Evolutionary conservation across 2,329 filamentous ascomycete species (phyloP).

Genomic region (Myriosclerotinia duriaeana): DNA sequence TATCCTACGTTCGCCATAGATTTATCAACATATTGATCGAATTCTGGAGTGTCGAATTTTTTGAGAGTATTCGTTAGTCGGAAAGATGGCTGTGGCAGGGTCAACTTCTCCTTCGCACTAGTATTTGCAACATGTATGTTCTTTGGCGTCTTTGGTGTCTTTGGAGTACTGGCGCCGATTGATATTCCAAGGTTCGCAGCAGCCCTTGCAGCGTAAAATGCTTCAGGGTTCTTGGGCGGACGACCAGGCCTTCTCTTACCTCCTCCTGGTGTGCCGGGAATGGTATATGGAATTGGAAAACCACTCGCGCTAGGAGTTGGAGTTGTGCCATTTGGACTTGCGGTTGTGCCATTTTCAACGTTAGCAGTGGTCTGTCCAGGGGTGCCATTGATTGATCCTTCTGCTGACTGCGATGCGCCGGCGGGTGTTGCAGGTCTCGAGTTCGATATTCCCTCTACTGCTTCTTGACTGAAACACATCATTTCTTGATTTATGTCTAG

Average conservation of each 20-base stretch:
- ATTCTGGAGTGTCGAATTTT: slow-evolving; percentile 79
- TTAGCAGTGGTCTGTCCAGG: slow-evolving; percentile 33
- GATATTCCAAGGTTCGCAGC: slow-evolving; percentile 39
- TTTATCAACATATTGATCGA: slow-evolving; percentile 90
- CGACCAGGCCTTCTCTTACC: slow-evolving; percentile 61
- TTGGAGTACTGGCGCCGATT: slow-evolving; percentile 13
- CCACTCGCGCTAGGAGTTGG: slow-evolving; percentile 33
- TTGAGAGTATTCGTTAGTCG: slow-evolving; percentile 76
- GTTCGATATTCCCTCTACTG: slow-evolving; percentile 73
- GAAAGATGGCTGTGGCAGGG: slow-evolving; percentile 73
- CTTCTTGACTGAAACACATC: slow-evolving; percentile 75
- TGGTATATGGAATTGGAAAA: slow-evolving; percentile 28
- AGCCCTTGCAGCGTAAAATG: slow-evolving; percentile 54
- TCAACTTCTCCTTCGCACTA: slow-evolving; percentile 76
- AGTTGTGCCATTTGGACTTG: slow-evolving; percentile 34
- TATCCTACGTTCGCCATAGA: slow-evolving; percentile 96
- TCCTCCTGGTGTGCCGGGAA: slow-evolving; percentile 43
- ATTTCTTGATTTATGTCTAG: slow-evolving; percentile 84
- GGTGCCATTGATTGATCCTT: slow-evolving; percentile 46
- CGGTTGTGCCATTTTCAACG: slow-evolving; percentile 31
- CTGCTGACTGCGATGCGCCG: slow-evolving; percentile 41
- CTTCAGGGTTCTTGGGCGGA: slow-evolving; percentile 61
- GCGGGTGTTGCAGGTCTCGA: slow-evolving; percentile 46
- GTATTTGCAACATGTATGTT: slow-evolving; percentile 76
- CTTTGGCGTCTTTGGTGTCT: slow-evolving; percentile 56